A percentile compares a stretch with the other conserved stretches of the same genome.
These are phyloP conservation scores for Aspergillus flavus DNA, from an alignment of 2,329 filamentous ascomycete species.

Conservation along the genomic window DNA sequence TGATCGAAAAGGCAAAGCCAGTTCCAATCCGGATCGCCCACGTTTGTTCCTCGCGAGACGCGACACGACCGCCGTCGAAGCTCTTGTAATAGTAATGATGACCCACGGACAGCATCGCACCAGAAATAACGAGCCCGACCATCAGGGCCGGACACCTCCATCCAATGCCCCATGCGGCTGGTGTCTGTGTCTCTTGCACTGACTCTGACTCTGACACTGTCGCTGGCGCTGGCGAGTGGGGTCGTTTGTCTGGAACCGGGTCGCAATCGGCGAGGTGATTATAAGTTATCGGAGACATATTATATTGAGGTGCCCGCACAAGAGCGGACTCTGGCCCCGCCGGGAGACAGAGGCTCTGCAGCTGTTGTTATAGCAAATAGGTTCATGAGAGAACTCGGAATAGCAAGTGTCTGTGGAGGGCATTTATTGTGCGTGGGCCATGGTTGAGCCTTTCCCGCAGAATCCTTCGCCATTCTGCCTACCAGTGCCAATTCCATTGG, in stretches of 20 bases:
- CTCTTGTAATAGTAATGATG: conserved; percentile 8
- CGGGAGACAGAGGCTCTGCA: too few species aligned
- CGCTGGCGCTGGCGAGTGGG: neutral
- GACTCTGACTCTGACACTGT: too few species aligned
- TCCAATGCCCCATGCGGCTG: neutral
- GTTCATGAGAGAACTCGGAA: too few species aligned
- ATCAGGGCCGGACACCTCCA: conserved; percentile 12
- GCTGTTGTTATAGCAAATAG: too few species aligned
- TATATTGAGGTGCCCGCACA: neutral
- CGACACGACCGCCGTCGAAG: conserved; percentile 5
- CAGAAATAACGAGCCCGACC: conserved; percentile 6
- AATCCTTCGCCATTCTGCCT: too few species aligned
- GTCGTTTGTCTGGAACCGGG: neutral
- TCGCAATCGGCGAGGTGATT: neutral
- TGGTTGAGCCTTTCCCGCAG: too few species aligned
- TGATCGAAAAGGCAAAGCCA: conserved; percentile 15
- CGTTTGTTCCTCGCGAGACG: conserved; percentile 10
- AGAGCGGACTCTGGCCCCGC: neutral
- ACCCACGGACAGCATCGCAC: conserved; percentile 10
- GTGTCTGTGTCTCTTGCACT: neutral
- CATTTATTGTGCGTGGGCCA: too few species aligned
- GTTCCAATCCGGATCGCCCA: conserved; percentile 17
- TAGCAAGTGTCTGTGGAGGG: too few species aligned
- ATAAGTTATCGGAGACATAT: neutral
- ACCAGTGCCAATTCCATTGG: neutral